Conservation (phyloP, 2,329 filamentous ascomycete genomes). For the Hypoxylon sp. region DNA sequence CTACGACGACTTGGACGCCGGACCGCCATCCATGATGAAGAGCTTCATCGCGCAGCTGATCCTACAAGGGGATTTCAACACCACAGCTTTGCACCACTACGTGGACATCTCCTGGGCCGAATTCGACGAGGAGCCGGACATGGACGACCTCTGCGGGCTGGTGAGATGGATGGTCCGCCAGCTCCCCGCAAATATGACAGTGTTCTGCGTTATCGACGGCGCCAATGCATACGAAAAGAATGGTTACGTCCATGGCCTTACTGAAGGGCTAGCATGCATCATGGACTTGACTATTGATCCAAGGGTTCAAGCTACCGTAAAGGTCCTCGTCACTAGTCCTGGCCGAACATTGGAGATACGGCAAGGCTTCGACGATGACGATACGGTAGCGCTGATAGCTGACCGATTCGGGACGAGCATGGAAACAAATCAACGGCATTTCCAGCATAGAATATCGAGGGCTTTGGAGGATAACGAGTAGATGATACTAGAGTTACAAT, state of each 20-base stretch:
- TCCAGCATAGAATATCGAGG: slow-evolving; percentile 3
- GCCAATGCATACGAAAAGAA: slow-evolving; percentile 2
- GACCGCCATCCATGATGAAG: slow-evolving; percentile 9
- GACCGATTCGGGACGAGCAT: neutral
- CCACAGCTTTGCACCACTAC: neutral
- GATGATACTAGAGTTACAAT: too few relatives aligned
- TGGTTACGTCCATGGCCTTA: neutral
- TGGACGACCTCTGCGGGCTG: neutral
- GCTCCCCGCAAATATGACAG: neutral
- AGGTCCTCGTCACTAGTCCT: slow-evolving; percentile 6
- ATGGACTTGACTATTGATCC: slow-evolving; percentile 1
- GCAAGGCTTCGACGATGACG: slow-evolving; percentile 7
- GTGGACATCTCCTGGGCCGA: neutral
- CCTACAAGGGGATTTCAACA: slow-evolving; percentile 3
- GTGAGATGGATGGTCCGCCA: neutral
- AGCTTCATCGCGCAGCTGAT: slow-evolving; percentile 5
- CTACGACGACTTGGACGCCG: neutral
- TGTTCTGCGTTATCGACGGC: slow-evolving; percentile 6
- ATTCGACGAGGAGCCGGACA: neutral
- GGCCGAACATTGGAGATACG: slow-evolving; percentile 5
- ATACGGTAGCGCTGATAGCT: neutral
- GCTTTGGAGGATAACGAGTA: neutral
- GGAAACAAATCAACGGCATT: slow-evolving; percentile 3
- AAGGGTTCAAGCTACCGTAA: neutral
- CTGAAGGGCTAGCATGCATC: neutral